A percentile compares a stretch with the other conserved stretches of the same genome.
phyloP scores from a whole-genome alignment of 1,139 yeast genomes.

The Scheffersomyces quercinus region DNA sequence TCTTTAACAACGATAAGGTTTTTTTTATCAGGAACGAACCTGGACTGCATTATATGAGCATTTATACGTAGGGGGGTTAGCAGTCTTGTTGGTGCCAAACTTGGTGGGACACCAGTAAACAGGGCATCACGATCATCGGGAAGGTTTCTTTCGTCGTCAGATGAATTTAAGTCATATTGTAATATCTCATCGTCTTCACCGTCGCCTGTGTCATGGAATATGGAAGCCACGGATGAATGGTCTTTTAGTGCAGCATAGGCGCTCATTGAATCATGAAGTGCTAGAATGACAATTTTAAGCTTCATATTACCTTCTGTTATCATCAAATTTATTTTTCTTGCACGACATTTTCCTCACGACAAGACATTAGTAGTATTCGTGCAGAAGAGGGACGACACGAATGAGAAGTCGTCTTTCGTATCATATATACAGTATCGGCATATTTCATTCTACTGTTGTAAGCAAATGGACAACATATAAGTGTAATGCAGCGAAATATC shows the following conservation, averaged over 20 bases:
- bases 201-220: conserved; percentile 15
- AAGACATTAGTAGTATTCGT: no score
- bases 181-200: conserved; percentile 18
- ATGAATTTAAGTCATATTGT: conserved; percentile 24
- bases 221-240: conserved; percentile 11
- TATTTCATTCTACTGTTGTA: no score
- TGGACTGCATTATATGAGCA: conserved; percentile 13
- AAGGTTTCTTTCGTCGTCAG: conserved; percentile 20
- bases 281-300: no score
- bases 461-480: no score
- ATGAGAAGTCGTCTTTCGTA: no score
- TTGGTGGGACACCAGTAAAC: neutral
- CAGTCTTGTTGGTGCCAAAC: neutral
- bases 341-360: no score
- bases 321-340: no score
- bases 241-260: conserved; percentile 53
- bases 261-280: conserved; percentile 30
- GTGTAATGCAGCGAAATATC: no score
- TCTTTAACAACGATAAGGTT: conserved; percentile 35
- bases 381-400: no score
- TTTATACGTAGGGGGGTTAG: no score
- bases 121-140: neutral
- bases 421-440: no score
- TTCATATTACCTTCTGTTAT: neutral
- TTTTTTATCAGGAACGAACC: conserved; percentile 34